Conservation (phyloP, 345 rosid species). For the Ricinus communis region DNA sequence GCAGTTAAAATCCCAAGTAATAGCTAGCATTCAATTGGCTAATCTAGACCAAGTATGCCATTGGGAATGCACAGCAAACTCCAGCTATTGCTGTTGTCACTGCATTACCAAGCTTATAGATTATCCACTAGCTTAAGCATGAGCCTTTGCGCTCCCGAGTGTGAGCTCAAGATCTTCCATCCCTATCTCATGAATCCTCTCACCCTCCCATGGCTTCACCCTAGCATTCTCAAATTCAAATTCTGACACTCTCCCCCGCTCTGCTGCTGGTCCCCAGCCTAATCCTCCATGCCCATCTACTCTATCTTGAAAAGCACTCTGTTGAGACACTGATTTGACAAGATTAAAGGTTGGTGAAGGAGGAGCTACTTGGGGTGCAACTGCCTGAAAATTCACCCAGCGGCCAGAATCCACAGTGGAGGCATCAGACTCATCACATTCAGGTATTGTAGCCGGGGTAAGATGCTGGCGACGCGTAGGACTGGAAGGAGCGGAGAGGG, state of each 20-base stretch:
- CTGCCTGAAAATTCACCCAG: conserved; percentile 26
- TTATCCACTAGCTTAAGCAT: conserved; percentile 30
- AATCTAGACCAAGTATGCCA: neutral
- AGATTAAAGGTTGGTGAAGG: conserved; percentile 45
- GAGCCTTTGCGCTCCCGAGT: conserved; percentile 73
- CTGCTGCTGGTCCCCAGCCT: conserved; percentile 45
- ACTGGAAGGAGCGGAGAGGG: conserved; percentile 31
- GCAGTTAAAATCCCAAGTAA: neutral
- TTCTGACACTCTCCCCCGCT: conserved; percentile 62
- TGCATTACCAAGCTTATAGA: neutral
- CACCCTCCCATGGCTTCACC: conserved; percentile 99
- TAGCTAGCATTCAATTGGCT: neutral
- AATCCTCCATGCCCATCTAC: conserved; percentile 31
- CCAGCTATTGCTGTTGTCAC: neutral
- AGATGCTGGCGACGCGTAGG: conserved; percentile 22
- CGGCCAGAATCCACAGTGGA: conserved; percentile 37
- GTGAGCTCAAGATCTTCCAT: conserved; percentile 97
- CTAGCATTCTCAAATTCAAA: conserved; percentile 74
- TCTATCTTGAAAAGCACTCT: conserved; percentile 35
- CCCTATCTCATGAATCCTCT: conserved; percentile 93
- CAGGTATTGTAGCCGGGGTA: conserved; percentile 31
- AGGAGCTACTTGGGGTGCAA: conserved; percentile 28
- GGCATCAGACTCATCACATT: conserved; percentile 38
- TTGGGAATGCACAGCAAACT: conserved; percentile 19
- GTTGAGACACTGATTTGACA: conserved; percentile 48